Percentiles rank a stretch among this genome's conserved stretches.
Evolutionary conservation across 768 basidiomycete species (phyloP).

Genomic region (Collybia sp.): DNA sequence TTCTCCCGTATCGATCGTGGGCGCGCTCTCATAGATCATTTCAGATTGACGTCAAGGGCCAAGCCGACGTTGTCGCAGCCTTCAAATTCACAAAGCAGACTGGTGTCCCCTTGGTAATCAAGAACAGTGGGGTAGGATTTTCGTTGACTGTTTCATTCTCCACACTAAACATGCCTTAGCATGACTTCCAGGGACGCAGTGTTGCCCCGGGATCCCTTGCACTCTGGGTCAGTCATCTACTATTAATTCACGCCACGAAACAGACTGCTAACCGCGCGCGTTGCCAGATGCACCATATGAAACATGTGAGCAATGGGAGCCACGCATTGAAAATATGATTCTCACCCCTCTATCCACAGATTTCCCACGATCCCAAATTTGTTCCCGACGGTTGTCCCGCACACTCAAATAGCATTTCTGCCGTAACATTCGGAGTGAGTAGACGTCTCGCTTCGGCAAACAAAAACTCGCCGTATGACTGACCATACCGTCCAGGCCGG

Average conservation of each 20-base stretch:
- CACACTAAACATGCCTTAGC: constrained; percentile 20
- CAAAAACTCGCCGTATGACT: constrained; percentile 24
- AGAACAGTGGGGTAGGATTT: constrained; percentile 44
- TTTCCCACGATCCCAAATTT: constrained; percentile 27
- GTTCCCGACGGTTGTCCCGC: constrained; percentile 28
- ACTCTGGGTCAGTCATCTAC: constrained; percentile 33
- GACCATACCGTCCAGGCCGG: constrained; percentile 31
- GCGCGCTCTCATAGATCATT: background rate
- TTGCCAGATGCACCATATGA: constrained; percentile 36
- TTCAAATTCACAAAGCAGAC: constrained; percentile 37
- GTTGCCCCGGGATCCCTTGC: constrained; percentile 36
- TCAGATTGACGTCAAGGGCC: constrained; percentile 35
- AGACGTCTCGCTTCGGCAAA: background rate
- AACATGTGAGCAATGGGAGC: constrained; percentile 21
- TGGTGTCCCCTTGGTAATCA: constrained; percentile 36
- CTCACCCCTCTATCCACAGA: constrained; percentile 16
- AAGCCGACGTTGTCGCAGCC: constrained; percentile 37
- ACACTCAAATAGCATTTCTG: constrained; percentile 11
- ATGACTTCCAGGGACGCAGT: constrained; percentile 46
- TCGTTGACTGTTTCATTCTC: background rate
- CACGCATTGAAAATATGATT: background rate
- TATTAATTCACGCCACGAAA: background rate
- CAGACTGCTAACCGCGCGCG: background rate
- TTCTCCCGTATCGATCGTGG: background rate
- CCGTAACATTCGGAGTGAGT: constrained; percentile 6